Evolutionary conservation across 306 rosid species (phyloP), one percentile per base, ranked within the genome.

Genomic region (Biancaea sappan): DNA sequence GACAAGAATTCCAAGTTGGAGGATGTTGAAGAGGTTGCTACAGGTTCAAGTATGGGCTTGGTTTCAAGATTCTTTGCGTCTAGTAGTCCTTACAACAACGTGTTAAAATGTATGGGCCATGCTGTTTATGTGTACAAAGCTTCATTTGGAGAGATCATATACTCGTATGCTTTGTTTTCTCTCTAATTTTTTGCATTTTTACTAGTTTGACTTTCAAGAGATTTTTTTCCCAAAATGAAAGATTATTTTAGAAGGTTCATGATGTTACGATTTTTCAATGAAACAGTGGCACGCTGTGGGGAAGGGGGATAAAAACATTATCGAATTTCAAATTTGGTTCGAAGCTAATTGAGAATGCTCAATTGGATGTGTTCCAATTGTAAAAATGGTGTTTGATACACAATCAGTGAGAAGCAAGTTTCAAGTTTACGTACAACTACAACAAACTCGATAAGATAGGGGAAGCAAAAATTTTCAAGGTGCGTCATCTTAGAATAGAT

Each of bases 91-190:
- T 85, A 82, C 60, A 85, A 77, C 15, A 81, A 69, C 48, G 73
- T 84, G n/a, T 58, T 91, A 85, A 85, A 85, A 32, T 71, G 78
- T n/a, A 82, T 87, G 77, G 94, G 92, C 2, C 92, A 79, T 66
- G 89, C 92, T 34, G 86, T 91, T 83, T 80, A 77, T 74, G 87
- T 87, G 1, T 83, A 74, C 62, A 50, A 60, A 38, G 85, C 86
- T 53, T 78, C 87, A 63, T 77, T 88, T 8, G 86, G 88, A 44
- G 83, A 87, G 87, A 91, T 91, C 74, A 64, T 79, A 43, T 89
- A 71, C 82, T 91, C 91, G 97, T 89, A 48, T 18, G 7, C 9
- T 21, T 38, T 0, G 34, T 2, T 43, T 35, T 47, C 31, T 61
- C 16, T 0, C 38, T 14, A 16, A 14, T 9, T 6, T 60, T 32